Conservation (phyloP, 2,329 filamentous ascomycete genomes). For the Elsinoe perseae region DNA sequence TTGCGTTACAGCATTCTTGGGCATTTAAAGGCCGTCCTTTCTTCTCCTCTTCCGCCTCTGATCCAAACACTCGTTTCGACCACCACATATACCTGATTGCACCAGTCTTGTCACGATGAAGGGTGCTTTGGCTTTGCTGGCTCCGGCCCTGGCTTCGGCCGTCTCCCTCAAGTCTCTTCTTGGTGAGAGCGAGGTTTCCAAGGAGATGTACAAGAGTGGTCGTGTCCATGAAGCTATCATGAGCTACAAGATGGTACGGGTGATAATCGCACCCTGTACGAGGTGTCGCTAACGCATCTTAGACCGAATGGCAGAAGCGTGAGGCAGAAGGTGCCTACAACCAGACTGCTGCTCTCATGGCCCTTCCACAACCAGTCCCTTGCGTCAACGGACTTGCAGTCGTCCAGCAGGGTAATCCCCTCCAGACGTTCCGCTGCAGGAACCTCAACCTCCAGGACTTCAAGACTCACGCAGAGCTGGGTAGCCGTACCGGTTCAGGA, state of each 20-base stretch:
- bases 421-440: conserved; percentile 44
- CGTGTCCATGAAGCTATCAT: conserved; percentile 17
- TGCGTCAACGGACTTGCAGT: conserved; percentile 40
- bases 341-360: conserved; percentile 18
- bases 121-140: conserved; percentile 11
- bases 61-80: conserved; percentile 4
- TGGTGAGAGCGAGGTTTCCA: conserved; percentile 12
- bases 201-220: conserved; percentile 16
- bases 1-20: background rate
- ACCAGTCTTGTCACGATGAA: conserved; percentile 8
- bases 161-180: conserved; percentile 13
- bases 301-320: conserved; percentile 21
- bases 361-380: conserved; percentile 19
- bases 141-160: conserved; percentile 14
- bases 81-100: background rate
- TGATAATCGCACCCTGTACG: background rate
- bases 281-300: background rate
- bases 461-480: conserved; percentile 47
- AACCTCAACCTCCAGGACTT: conserved; percentile 51
- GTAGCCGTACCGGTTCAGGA: conserved; percentile 38
- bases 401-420: conserved; percentile 39
- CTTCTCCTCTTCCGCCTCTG: background rate
- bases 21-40: background rate
- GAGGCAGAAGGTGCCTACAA: conserved; percentile 23
- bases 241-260: conserved; percentile 15